Evolutionary conservation across 345 rosid genomes (phyloP).

Genomic region (Lepidium africanum): DNA sequence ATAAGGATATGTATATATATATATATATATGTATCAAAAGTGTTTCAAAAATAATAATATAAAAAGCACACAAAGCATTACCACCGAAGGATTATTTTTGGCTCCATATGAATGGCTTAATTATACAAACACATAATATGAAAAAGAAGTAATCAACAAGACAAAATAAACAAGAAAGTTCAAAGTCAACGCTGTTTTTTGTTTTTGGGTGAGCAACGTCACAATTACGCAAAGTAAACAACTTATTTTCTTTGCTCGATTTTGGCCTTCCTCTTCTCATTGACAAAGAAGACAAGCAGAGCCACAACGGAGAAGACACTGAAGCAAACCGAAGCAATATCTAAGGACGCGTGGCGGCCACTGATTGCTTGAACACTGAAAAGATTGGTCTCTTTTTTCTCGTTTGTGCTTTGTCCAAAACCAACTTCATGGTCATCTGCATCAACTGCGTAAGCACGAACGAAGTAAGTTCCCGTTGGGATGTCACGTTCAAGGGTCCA

Average conservation of each 20-base stretch:
- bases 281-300: conserved; percentile 25
- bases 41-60: too few relatives aligned
- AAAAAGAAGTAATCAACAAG: background rate
- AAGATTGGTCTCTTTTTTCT: background rate
- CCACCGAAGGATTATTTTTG: conserved; percentile 6
- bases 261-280: conserved; percentile 28
- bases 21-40: too few relatives aligned
- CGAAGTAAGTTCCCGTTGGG: conserved; percentile 32
- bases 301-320: conserved; percentile 28
- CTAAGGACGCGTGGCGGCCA: conserved; percentile 32
- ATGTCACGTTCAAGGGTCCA: conserved; percentile 25
- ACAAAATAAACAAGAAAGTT: conserved; percentile 7
- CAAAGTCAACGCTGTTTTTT: conserved; percentile 12
- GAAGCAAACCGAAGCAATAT: conserved; percentile 32
- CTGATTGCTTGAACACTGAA: conserved; percentile 29
- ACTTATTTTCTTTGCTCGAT: conserved; percentile 28
- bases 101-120: conserved; percentile 6
- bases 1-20: too few relatives aligned
- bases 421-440: conserved; percentile 17
- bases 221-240: conserved; percentile 15
- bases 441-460: conserved; percentile 30
- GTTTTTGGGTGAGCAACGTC: background rate
- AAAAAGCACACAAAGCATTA: conserved; percentile 6
- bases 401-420: conserved; percentile 33
- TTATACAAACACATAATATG: background rate